These are phyloP conservation scores for Secale cereale DNA, from an alignment of 176 grass and related monocot genomes.

Conservation along the genomic window DNA sequence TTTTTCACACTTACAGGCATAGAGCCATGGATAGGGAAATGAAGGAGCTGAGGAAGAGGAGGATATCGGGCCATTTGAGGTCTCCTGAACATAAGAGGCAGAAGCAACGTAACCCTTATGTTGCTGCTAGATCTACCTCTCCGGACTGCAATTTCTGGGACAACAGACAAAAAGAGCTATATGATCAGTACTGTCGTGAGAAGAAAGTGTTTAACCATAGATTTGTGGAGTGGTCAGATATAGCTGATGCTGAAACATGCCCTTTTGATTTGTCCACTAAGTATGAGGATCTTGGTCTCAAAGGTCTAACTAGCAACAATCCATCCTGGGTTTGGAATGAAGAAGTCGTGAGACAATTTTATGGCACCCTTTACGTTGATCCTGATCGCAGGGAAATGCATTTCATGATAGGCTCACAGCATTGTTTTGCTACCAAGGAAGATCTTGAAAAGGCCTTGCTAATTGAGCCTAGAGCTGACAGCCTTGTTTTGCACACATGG, in stretches of 20 bases:
- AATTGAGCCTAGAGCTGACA: neutral
- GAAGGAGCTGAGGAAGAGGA: neutral
- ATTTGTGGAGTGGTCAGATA: neutral
- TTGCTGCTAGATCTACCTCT: neutral
- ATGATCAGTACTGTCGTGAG: neutral
- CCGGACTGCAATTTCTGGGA: neutral
- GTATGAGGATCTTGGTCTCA: neutral
- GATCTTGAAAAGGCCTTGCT: neutral
- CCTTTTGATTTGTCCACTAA: neutral
- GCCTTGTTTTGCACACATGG: neutral
- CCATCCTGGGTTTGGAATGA: neutral
- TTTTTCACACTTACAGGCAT: neutral
- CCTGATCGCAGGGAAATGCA: neutral
- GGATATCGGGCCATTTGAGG: neutral
- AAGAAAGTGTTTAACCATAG: neutral
- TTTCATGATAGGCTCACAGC: neutral
- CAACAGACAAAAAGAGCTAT: neutral
- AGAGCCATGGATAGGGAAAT: neutral
- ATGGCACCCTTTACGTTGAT: neutral
- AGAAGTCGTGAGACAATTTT: neutral
- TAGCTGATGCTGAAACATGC: neutral
- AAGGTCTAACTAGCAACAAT: neutral
- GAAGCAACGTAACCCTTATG: neutral
- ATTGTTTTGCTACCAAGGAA: conserved; percentile 1
- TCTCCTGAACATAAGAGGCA: neutral